These are phyloP conservation scores for Malassezia nana DNA, from an alignment of 1,284 basidiomycete genomes.

Conservation along the genomic window DNA sequence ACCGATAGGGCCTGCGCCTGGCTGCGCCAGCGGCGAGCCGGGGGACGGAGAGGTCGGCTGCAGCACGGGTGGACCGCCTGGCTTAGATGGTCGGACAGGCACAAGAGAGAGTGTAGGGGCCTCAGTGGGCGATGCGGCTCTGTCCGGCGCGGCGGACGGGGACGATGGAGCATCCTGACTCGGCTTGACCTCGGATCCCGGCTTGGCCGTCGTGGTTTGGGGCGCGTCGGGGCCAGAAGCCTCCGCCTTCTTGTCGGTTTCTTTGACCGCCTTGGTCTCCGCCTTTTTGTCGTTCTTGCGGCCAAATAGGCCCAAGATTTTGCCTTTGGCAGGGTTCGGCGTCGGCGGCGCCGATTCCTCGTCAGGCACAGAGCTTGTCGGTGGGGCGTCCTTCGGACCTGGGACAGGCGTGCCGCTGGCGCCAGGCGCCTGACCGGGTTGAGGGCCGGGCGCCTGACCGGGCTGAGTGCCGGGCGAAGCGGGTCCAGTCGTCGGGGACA, in stretches of 20 bases:
- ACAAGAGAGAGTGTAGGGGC: neutral
- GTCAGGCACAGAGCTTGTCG: neutral
- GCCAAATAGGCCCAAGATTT: neutral
- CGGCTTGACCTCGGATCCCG: no score
- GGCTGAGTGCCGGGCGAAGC: no score
- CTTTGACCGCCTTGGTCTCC: neutral
- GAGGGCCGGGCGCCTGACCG: no score
- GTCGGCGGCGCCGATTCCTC: neutral
- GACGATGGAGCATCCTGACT: no score
- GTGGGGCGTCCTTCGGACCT: neutral
- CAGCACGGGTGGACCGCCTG: neutral
- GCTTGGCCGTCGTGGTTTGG: neutral
- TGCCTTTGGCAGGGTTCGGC: neutral
- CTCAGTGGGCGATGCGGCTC: no score
- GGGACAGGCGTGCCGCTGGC: neutral
- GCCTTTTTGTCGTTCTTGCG: neutral
- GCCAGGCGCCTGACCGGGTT: no score
- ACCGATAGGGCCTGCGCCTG: neutral
- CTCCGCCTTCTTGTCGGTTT: neutral
- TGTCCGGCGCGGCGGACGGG: neutral
- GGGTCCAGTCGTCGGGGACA: no score
- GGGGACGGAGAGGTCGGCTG: neutral
- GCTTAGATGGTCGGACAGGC: neutral
- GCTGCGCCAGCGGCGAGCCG: neutral
- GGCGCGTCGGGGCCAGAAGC: neutral